Percentiles rank a stretch among this genome's conserved stretches.
Evolutionary conservation across 192 early-diverging fungal species (phyloP).

Genomic region (Backusella tarrabulga): DNA sequence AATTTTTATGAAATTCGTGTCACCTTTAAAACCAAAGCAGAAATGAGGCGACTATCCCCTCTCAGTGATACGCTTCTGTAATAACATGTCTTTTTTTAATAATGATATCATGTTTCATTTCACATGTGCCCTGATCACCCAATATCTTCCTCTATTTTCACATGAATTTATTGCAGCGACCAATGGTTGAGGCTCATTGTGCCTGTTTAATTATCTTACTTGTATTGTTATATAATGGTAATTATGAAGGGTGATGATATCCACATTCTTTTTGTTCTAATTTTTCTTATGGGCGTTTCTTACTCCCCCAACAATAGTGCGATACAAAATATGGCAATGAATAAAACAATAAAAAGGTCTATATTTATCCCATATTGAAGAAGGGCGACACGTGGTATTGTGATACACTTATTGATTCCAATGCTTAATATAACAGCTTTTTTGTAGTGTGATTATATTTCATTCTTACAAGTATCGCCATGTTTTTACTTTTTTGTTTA

Average conservation of each 20-base stretch:
- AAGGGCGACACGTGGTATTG: background rate
- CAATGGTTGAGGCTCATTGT: background rate
- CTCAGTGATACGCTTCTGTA: background rate
- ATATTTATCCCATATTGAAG: background rate
- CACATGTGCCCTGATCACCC: background rate
- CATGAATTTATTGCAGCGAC: background rate
- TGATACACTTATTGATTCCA: background rate
- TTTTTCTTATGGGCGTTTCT: background rate
- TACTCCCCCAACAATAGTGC: background rate
- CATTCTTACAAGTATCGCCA: background rate
- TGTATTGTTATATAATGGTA: background rate
- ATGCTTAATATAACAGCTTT: background rate
- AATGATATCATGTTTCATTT: background rate
- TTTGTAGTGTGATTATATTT: background rate
- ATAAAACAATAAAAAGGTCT: background rate
- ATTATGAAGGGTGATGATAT: background rate
- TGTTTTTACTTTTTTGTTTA: background rate
- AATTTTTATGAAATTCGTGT: background rate
- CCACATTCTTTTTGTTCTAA: background rate
- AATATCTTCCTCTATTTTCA: background rate
- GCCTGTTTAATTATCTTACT: background rate
- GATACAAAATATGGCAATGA: background rate
- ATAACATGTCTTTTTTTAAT: constrained; percentile 9
- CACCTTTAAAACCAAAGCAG: background rate
- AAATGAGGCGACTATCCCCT: background rate